A percentile compares a stretch with the other conserved stretches of the same genome.
phyloP scores from a whole-genome alignment of 768 basidiomycete genomes.

The Xanthoconium stramineum region DNA sequence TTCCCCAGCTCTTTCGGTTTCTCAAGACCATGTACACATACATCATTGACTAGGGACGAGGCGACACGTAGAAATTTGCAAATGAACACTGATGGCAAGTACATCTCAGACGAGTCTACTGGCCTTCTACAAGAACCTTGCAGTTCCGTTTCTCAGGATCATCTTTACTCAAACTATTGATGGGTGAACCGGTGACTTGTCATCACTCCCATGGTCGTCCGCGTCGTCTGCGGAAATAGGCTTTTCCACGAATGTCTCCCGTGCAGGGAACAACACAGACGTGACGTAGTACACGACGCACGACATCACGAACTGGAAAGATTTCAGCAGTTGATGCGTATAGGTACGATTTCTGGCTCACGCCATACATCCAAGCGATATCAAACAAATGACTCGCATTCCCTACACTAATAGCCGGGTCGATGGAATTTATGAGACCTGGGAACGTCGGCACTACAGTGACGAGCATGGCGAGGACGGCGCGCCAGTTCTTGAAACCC shows the following conservation, averaged over 20 bases:
- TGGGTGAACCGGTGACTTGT: background rate
- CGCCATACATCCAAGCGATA: slow-evolving; percentile 76
- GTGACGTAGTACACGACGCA: slow-evolving; percentile 30
- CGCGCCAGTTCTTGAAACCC: slow-evolving; percentile 71
- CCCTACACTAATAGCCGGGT: slow-evolving; percentile 62
- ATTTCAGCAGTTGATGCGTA: background rate
- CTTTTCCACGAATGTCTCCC: slow-evolving; percentile 25
- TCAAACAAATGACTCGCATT: slow-evolving; percentile 57
- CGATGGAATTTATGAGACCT: slow-evolving; percentile 75
- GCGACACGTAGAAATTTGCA: no score
- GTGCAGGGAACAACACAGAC: slow-evolving; percentile 30
- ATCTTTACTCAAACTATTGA: background rate
- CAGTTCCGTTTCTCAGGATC: slow-evolving; percentile 3
- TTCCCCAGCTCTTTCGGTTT: no score
- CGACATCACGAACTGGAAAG: slow-evolving; percentile 25
- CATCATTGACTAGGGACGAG: no score
- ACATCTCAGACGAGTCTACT: background rate
- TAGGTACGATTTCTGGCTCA: slow-evolving; percentile 33
- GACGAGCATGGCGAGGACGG: slow-evolving; percentile 61
- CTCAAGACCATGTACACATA: no score
- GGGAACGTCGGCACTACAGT: slow-evolving; percentile 71
- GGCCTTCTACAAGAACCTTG: background rate
- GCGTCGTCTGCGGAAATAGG: slow-evolving; percentile 29
- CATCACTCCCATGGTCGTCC: background rate
- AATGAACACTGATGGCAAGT: no score